Evolutionary conservation across 2,329 filamentous ascomycete species (phyloP), one percentile per base, ranked within the genome.

Genomic region (Gaeumannomyces tritici): DNA sequence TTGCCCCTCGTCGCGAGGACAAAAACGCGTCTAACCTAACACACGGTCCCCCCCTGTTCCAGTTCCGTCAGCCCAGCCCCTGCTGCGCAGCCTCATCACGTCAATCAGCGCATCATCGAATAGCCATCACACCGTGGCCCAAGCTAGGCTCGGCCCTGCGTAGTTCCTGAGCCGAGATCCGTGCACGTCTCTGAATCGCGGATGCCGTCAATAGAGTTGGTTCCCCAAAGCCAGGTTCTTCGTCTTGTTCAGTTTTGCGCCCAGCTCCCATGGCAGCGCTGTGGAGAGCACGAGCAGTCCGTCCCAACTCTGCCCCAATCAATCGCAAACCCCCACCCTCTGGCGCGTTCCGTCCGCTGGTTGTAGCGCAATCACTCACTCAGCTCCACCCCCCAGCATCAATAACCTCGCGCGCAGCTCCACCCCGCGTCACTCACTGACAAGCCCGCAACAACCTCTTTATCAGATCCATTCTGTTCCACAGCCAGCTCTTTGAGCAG

Each of bases 401-500:
- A 51, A 57, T 21, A 57, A 18, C 21, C 51, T 31, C 51, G 6
- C 42, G 18, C 21, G 42, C 42, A 51, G 42, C 42, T n/a, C 42
- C 42, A 47, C 31, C 42, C 42, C 42, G 21, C 42, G 21, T 51
- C 42, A 51, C 42, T 9, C 42, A 21, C 42, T 51, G n/a, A 51
- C 42, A 18, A 51, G 8, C 21, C 42, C 42, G 42, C 42, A 15
- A n/a, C 42, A 51, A 51, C 42, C 42, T 51, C 42, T n/a, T n/a
- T 6, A n/a, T 26, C 60, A 71, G 70, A 60, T 67, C 69, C 47
- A 57, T 71, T 29, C 65, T 71, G 57, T 64, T 62, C 62, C 65
- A 66, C 66, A 69, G 62, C 65, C 59, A 60, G 24, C 64, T 70
- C 62, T 63, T 70, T 61, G 64, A 62, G 61, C 69, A 70, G 64